These are phyloP conservation scores for Amesomyces nigricolor DNA, from an alignment of 2,329 filamentous ascomycete genomes.

Conservation along the genomic window DNA sequence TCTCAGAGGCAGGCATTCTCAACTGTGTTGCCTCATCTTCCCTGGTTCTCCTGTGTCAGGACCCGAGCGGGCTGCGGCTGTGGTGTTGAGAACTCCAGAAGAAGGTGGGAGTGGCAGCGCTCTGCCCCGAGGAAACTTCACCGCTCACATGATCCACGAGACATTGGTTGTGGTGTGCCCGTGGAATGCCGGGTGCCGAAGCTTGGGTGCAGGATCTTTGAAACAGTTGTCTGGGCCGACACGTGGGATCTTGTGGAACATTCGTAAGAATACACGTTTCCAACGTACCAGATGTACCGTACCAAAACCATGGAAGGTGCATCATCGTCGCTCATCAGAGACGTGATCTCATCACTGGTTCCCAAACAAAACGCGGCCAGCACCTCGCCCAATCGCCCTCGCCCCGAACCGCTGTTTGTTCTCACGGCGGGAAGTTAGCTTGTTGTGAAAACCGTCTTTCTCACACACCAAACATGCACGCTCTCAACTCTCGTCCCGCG, in stretches of 20 bases:
- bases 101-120: too few relatives aligned
- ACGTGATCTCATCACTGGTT: too few relatives aligned
- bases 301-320: too few relatives aligned
- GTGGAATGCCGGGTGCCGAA: too few relatives aligned
- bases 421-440: not conserved
- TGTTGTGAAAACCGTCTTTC: not conserved
- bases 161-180: not conserved
- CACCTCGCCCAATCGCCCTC: not conserved
- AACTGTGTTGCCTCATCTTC: not conserved
- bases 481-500: not conserved
- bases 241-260: not conserved
- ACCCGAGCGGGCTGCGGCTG: not conserved
- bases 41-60: not conserved
- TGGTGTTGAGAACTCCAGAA: too few relatives aligned
- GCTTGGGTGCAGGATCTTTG: too few relatives aligned
- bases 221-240: not conserved
- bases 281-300: too few relatives aligned
- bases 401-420: too few relatives aligned
- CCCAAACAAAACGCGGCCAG: not conserved
- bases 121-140: not conserved
- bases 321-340: too few relatives aligned
- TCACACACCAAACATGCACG: slow-evolving; percentile 1
- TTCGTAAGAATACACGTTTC: not conserved
- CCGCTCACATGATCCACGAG: slow-evolving; percentile 9
- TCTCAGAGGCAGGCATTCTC: not conserved